phyloP scores from a whole-genome alignment of 345 rosid species.

The Citrus trifoliata region DNA sequence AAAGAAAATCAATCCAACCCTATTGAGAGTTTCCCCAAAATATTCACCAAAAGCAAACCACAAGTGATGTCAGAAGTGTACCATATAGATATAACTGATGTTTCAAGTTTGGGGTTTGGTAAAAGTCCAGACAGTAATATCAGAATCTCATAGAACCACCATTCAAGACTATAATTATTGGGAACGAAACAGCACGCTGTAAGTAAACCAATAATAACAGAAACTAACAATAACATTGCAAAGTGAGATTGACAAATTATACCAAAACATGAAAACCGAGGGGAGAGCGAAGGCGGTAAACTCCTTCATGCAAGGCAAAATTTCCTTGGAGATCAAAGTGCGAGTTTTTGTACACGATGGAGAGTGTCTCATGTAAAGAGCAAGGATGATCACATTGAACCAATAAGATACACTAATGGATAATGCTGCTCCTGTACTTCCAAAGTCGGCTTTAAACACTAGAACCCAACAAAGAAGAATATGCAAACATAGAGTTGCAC shows the following conservation, averaged over 20 bases:
- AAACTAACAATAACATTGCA: neutral
- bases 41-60: neutral
- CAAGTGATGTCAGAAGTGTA: neutral
- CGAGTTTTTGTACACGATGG: slow-evolving; percentile 2
- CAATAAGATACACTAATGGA: slow-evolving; percentile 32
- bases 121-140: slow-evolving; percentile 45
- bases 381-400: slow-evolving; percentile 40
- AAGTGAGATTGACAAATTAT: slow-evolving; percentile 8
- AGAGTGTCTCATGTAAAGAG: slow-evolving; percentile 30
- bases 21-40: neutral
- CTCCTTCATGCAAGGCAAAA: slow-evolving; percentile 21
- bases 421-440: slow-evolving; percentile 42
- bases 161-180: slow-evolving; percentile 40
- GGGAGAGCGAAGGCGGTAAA: slow-evolving; percentile 35
- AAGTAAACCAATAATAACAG: neutral
- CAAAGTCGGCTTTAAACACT: slow-evolving; percentile 28
- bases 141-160: slow-evolving; percentile 56
- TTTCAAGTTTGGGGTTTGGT: slow-evolving; percentile 51
- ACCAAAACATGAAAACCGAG: slow-evolving; percentile 59
- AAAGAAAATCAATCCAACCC: neutral
- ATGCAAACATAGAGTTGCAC: slow-evolving; percentile 38
- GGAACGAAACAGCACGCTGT: neutral
- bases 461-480: slow-evolving; percentile 43
- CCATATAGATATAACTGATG: slow-evolving; percentile 58
- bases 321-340: neutral